Percentiles rank a stretch among this genome's conserved stretches.
phyloP scores from a whole-genome alignment of 2,329 filamentous ascomycete genomes.

The Davidsoniella eucalypti region DNA sequence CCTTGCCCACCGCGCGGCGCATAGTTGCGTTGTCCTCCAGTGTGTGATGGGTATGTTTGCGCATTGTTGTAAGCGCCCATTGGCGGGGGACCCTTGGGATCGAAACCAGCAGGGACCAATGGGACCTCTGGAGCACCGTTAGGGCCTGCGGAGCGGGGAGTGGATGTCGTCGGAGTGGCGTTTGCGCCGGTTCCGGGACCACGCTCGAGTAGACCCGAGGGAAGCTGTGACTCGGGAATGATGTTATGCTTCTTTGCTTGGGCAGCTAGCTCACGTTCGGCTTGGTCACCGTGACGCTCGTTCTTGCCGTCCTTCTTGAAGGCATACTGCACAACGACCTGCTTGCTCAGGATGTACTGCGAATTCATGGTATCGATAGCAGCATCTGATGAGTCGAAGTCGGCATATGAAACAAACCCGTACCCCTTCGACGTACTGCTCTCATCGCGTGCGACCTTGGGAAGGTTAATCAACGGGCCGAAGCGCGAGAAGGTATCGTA shows the following conservation, averaged over 20 bases:
- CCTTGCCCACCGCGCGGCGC: not conserved
- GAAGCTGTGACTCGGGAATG: slow-evolving; percentile 60
- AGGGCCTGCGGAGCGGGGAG: slow-evolving; percentile 17
- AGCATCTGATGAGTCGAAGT: slow-evolving; percentile 85
- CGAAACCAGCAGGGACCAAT: slow-evolving; percentile 12
- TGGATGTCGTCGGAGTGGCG: slow-evolving; percentile 15
- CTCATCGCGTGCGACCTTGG: slow-evolving; percentile 87
- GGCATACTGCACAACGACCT: slow-evolving; percentile 90
- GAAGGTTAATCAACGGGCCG: slow-evolving; percentile 64
- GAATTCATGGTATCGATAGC: slow-evolving; percentile 87
- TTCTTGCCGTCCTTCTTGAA: slow-evolving; percentile 99
- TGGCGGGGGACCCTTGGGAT: no score
- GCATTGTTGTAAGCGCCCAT: not conserved
- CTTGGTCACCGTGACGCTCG: slow-evolving; percentile 85
- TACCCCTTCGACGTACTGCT: slow-evolving; percentile 83
- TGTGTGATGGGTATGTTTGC: not conserved
- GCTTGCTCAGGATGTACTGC: slow-evolving; percentile 93
- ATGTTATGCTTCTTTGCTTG: slow-evolving; percentile 93
- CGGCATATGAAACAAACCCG: slow-evolving; percentile 83
- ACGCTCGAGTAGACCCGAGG: slow-evolving; percentile 48
- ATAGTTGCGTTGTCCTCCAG: slow-evolving; percentile 1
- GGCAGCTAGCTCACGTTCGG: slow-evolving; percentile 77
- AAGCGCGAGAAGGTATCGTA: slow-evolving; percentile 92
- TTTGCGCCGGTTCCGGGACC: slow-evolving; percentile 15
- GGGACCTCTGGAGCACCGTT: slow-evolving; percentile 17